These are phyloP conservation scores for Asterella californica DNA, from an alignment of 225 moss, liverwort and hornwort species.

Conservation along the genomic window DNA sequence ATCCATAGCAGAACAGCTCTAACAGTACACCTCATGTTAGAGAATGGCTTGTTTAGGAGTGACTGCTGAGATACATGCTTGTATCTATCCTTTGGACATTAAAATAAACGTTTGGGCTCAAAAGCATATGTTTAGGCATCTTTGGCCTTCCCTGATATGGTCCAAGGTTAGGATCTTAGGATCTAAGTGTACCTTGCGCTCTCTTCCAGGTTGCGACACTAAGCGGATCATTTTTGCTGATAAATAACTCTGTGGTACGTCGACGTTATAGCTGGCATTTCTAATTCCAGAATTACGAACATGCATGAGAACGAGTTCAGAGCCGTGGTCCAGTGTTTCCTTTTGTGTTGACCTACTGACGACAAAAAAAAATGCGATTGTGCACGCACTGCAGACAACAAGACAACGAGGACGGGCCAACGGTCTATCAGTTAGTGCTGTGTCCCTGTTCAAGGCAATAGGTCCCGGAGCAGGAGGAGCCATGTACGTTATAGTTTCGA, in stretches of 20 bases:
- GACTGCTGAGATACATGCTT: no score
- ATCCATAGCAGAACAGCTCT: no score
- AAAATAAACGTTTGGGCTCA: no score
- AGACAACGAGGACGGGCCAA: slow-evolving; percentile 67
- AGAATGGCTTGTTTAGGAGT: no score
- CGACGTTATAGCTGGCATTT: background rate
- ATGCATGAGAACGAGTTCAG: background rate
- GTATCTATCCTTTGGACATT: no score
- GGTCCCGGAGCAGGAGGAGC: slow-evolving; percentile 79
- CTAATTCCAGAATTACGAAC: background rate
- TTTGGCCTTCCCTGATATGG: no score
- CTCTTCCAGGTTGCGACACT: slow-evolving; percentile 40
- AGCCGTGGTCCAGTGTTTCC: no score
- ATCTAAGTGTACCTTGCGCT: no score
- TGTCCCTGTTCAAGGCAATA: slow-evolving; percentile 70
- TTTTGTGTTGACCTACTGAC: no score
- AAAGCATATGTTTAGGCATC: no score
- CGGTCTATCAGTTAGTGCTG: slow-evolving; percentile 58
- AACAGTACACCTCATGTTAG: no score
- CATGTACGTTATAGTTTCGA: slow-evolving; percentile 39
- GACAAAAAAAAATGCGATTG: background rate
- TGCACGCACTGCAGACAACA: slow-evolving; percentile 35
- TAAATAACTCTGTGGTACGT: slow-evolving; percentile 65
- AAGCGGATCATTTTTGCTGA: slow-evolving; percentile 48
- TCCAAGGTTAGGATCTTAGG: no score